Base-by-base conservation (phyloP, 495 filamentous ascomycete genomes). In the Penicillium alfredii region DNA sequence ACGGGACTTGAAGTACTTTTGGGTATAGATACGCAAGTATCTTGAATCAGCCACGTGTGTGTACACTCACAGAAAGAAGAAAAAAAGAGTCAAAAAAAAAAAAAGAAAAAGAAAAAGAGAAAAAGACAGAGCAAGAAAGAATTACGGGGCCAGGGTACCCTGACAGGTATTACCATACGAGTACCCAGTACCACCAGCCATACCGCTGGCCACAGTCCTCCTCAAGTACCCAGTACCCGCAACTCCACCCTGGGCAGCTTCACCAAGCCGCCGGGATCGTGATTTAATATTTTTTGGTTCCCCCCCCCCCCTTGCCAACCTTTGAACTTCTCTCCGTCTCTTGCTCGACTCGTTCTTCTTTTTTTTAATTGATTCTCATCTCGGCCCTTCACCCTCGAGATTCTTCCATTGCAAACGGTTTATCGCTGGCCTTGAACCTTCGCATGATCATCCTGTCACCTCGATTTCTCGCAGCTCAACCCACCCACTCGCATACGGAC, bases 371-470 rank as follows among this genome's bases (percentile, higher is more conserved):
- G n/a, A n/a, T n/a, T n/a, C n/a, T n/a, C n/a, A n/a, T n/a, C n/a
- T n/a, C n/a, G 9, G 14, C 26, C 16, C 24, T 33, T 31, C 23
- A 20, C 11, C 33, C 24, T 26, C n/a, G n/a, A n/a, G n/a, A n/a
- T n/a, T n/a, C n/a, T n/a, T n/a, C n/a, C n/a, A n/a, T n/a, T n/a
- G n/a, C n/a, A n/a, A 25, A 42, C 50, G 56, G 47, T 55, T 57
- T 41, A 49, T 53, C 51, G 46, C 57, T 47, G 53, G 47, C 44
- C 38, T 45, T 50, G 36, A 55, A 45, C 48, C 46, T 40, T 60
- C 46, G 51, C 43, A 59, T 58, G 51, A 58, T 56, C 51, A 49
- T 47, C 48, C 23, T 27, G 30, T n/a, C n/a, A 40, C 28, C 40
- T 31, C 42, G 28, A 33, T 38, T 51, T 38, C 46, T 35, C 33